These are phyloP conservation scores for Coriaria nepalensis DNA, from an alignment of 306 rosid species.

Conservation along the genomic window DNA sequence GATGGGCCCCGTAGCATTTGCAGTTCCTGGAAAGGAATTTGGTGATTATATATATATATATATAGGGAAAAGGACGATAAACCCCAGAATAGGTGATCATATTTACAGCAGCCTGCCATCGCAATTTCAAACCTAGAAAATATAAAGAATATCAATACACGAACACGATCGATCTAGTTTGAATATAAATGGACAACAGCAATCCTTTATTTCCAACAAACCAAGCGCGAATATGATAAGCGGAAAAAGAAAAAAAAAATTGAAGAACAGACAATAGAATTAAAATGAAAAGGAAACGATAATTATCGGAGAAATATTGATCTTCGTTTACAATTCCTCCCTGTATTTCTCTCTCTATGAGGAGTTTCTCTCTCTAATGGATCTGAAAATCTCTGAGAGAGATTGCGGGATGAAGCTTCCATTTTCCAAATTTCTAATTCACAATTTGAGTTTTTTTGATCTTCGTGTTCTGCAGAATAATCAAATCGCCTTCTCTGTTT, in stretches of 20 bases:
- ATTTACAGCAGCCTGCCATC: no score
- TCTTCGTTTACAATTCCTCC: conserved; percentile 24
- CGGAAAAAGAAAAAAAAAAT: conserved; percentile 5
- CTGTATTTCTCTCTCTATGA: conserved; percentile 15
- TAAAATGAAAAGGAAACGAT: conserved; percentile 17
- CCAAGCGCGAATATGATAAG: conserved; percentile 2
- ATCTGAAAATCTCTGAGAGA: conserved; percentile 18
- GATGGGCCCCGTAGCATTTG: no score
- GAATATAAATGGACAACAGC: conserved; percentile 23
- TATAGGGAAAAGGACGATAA: no score
- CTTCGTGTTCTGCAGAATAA: conserved; percentile 10
- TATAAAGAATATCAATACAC: not conserved
- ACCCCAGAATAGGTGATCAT: no score
- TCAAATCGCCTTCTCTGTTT: conserved; percentile 1
- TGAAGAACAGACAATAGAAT: conserved; percentile 5
- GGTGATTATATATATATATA: no score
- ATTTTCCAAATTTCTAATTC: conserved; percentile 3
- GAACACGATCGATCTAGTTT: not conserved
- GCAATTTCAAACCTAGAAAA: no score
- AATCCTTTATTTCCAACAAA: conserved; percentile 31
- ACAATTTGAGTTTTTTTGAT: conserved; percentile 2
- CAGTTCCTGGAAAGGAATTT: no score
- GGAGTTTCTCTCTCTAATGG: conserved; percentile 4
- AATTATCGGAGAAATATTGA: conserved; percentile 33
- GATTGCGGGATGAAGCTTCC: conserved; percentile 24